These are phyloP conservation scores for Leishmania braziliensis DNA, from an alignment of 208 protist genomes.

Conservation along the genomic window DNA sequence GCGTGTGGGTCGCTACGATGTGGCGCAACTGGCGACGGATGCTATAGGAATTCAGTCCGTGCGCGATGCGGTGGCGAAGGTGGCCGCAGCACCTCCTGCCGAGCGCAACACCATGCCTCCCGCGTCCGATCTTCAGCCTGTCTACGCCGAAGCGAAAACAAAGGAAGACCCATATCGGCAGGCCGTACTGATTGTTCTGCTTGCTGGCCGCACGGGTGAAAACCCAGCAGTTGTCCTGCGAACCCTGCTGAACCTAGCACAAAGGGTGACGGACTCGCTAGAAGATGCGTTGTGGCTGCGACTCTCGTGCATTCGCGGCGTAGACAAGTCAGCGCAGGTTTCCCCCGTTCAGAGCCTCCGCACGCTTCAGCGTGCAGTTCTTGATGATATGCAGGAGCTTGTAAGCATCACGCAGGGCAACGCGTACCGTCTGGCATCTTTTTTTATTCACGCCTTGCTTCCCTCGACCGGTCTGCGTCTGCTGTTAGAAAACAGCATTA, in stretches of 20 bases:
- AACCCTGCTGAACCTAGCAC: slow-evolving; percentile 34
- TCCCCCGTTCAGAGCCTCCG: slow-evolving; percentile 57
- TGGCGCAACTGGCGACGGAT: slow-evolving; percentile 45
- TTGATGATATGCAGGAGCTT: slow-evolving; percentile 77
- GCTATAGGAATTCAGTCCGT: slow-evolving; percentile 46
- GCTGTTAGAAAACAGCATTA: slow-evolving; percentile 59
- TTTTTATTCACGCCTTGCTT: slow-evolving; percentile 73
- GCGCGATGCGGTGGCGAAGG: slow-evolving; percentile 32
- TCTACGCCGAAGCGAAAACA: slow-evolving; percentile 68
- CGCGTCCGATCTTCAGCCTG: slow-evolving; percentile 42
- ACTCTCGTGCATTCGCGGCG: slow-evolving; percentile 43
- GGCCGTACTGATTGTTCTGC: slow-evolving; percentile 77
- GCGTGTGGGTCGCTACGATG: slow-evolving; percentile 82
- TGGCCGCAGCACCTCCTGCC: slow-evolving; percentile 29
- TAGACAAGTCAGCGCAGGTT: slow-evolving; percentile 41
- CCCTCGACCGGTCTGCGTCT: slow-evolving; percentile 72
- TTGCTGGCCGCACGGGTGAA: slow-evolving; percentile 72
- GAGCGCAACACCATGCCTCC: slow-evolving; percentile 44
- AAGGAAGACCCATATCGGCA: slow-evolving; percentile 58
- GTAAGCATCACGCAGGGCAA: slow-evolving; percentile 56
- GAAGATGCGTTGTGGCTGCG: slow-evolving; percentile 76
- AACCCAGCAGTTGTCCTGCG: slow-evolving; percentile 29
- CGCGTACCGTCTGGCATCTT: slow-evolving; percentile 62
- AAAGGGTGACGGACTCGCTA: slow-evolving; percentile 53
- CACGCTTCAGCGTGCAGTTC: slow-evolving; percentile 58